phyloP scores from a whole-genome alignment of 176 grass and related monocot genomes.

The Paspalum notatum region DNA sequence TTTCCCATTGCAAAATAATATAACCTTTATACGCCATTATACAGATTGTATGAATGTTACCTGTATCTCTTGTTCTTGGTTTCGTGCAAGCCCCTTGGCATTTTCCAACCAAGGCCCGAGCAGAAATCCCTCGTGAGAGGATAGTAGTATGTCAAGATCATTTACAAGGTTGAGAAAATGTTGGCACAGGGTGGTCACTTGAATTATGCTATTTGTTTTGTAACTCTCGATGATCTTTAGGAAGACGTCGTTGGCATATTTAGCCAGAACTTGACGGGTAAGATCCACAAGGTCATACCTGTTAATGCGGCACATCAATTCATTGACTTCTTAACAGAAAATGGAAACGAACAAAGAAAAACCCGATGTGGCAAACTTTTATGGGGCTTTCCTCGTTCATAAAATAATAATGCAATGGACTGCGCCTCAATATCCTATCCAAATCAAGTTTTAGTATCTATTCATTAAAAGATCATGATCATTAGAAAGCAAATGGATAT shows the following conservation, averaged over 20 bases:
- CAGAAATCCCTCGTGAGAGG: constrained; percentile 80
- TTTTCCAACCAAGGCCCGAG: constrained; percentile 83
- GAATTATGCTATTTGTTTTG: constrained; percentile 49
- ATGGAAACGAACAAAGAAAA: too few species aligned
- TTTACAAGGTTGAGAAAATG: constrained; percentile 68
- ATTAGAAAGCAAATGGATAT: not conserved
- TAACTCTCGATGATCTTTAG: constrained; percentile 62
- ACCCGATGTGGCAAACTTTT: constrained; percentile 11
- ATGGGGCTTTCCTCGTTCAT: not conserved
- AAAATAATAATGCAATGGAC: not conserved
- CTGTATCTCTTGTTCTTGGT: constrained; percentile 59
- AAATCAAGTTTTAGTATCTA: not conserved
- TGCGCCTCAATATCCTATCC: not conserved
- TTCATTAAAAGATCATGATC: not conserved
- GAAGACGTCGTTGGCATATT: constrained; percentile 79
- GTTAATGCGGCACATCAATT: constrained; percentile 21
- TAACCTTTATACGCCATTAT: too few species aligned
- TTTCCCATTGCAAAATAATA: too few species aligned
- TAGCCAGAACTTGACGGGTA: constrained; percentile 78
- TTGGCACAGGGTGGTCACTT: constrained; percentile 45
- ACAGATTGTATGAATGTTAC: constrained; percentile 25
- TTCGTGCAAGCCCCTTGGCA: constrained; percentile 67
- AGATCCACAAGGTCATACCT: constrained; percentile 89
- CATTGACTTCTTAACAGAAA: constrained; percentile 12
- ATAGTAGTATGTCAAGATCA: constrained; percentile 63